Evolutionary conservation across 2,329 filamentous ascomycete genomes (phyloP), one percentile per base, ranked within the genome.

Genomic region (Hypoxylon sp.): DNA sequence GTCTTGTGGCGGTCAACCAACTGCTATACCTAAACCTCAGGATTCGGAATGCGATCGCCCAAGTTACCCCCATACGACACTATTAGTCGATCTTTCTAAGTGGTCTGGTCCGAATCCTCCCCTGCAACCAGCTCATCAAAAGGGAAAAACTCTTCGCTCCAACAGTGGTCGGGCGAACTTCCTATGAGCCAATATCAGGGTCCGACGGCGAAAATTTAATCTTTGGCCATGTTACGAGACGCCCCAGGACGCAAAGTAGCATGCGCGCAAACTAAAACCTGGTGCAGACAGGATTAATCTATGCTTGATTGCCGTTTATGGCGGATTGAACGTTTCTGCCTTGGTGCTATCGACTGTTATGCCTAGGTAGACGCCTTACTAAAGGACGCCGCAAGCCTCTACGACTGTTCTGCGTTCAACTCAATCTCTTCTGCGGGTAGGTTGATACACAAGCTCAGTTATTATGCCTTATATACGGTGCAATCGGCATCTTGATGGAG

Each of bases 1-100:
- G 34, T 53, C n/a, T 46, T 41, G 37, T 62, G 58, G 67, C 67
- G 67, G 67, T 70, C 67, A 70, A 67, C 57, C 58, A 52, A 16
- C 52, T 50, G 21, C 53, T 23, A 51, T 64, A 34, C 52, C 34
- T 39, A 19, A 54, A 55, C 61, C 41, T 56, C 45, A 65, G 34
- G 19, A 47, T 56, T 62, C 41, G 53, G 50, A 50, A 59, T 53
- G 51, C 48, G 63, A 64, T 64, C 60, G 56, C 27, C 63, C 30
- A 58, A 47, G 37, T 57, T 39, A 19, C 50, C 55, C 54, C 57
- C 54, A 56, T 66, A 54, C 67, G 30, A 62, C 41, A 19, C 34
- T 45, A 60, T 53, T 52, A 56, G 37, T 58, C 47, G 43, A 19
- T 50, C 23, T 55, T 37, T 50, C 27, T 63, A 41, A 63, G 16